phyloP scores from a whole-genome alignment of 1,139 yeast species.

The Debaryomycetaceae sp. region DNA sequence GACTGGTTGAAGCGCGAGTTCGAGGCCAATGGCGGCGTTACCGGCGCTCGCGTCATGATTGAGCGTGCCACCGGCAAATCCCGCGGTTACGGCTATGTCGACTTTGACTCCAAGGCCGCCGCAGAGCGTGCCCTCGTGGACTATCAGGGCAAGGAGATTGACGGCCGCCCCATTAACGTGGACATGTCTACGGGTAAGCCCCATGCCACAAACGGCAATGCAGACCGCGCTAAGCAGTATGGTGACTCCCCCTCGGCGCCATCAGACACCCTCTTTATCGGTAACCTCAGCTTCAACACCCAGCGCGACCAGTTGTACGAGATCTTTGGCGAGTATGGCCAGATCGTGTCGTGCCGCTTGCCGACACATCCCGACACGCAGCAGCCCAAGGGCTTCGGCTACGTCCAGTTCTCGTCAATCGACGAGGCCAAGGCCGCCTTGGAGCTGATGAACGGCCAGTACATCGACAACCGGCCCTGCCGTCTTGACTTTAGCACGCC shows the following conservation, averaged over 20 bases:
- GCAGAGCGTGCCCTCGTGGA: conserved; percentile 87
- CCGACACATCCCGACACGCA: conserved; percentile 99
- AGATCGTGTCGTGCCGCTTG: conserved; percentile 77
- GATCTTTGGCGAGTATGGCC: conserved; percentile 68
- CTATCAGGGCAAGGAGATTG: conserved; percentile 88
- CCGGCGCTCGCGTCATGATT: conserved; percentile 83
- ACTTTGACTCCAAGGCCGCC: conserved; percentile 60
- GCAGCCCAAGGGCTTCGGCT: conserved; percentile 98
- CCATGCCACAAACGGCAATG: conserved; percentile 36
- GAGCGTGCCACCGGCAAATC: conserved; percentile 91
- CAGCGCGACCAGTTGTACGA: conserved; percentile 68
- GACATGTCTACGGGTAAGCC: conserved; percentile 88
- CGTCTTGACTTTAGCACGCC: conserved; percentile 95
- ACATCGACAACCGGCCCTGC: conserved; percentile 85
- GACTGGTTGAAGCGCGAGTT: conserved; percentile 87
- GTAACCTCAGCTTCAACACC: conserved; percentile 88
- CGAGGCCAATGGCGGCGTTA: conserved; percentile 70
- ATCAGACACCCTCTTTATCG: conserved; percentile 90
- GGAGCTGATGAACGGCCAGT: conserved; percentile 79
- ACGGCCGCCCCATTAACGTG: conserved; percentile 91
- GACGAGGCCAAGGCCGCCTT: conserved; percentile 90
- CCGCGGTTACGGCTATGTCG: conserved; percentile 97
- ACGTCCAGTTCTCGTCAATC: conserved; percentile 76
- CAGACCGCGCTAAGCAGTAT: conserved; percentile 74
- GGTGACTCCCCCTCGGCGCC: conserved; percentile 90